A percentile compares a stretch with the other conserved stretches of the same genome.
Conservation (phyloP, 805 yeast genomes). For the Barnettozyma californica region DNA sequence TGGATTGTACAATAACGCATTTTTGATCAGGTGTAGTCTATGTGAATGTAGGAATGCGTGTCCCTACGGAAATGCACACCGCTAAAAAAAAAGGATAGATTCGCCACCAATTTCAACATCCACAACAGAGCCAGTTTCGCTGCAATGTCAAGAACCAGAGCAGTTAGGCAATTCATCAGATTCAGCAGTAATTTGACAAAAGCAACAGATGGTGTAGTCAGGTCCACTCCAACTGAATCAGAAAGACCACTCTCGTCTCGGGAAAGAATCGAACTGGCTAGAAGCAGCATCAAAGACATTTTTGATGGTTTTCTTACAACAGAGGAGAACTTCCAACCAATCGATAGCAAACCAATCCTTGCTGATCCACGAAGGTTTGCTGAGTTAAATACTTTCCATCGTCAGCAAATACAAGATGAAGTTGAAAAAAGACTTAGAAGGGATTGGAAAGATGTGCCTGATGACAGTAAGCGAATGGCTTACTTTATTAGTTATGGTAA, state of each 20-base stretch:
- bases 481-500: conserved; percentile 64
- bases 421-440: conserved; percentile 42
- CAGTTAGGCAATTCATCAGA: conserved; percentile 1
- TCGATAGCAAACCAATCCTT: conserved; percentile 40
- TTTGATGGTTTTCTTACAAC: conserved; percentile 27
- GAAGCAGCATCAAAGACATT: conserved; percentile 22
- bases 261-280: conserved; percentile 22
- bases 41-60: neutral
- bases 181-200: conserved; percentile 2
- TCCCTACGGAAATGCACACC: neutral
- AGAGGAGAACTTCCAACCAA: conserved; percentile 42
- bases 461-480: conserved; percentile 47
- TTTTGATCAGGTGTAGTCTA: too few relatives aligned
- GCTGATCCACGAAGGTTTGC: conserved; percentile 31
- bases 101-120: neutral
- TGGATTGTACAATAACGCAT: too few relatives aligned
- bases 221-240: neutral
- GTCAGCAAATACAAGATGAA: conserved; percentile 52
- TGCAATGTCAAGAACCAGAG: conserved; percentile 4
- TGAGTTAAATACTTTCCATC: conserved; percentile 38
- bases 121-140: neutral
- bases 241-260: conserved; percentile 13
- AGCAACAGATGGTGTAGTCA: neutral
- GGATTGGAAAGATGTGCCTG: conserved; percentile 49
- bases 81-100: neutral